A percentile compares a stretch with the other conserved stretches of the same genome.
Conservation (phyloP, 257 asterid species). For the Solanum chiquidenum region DNA sequence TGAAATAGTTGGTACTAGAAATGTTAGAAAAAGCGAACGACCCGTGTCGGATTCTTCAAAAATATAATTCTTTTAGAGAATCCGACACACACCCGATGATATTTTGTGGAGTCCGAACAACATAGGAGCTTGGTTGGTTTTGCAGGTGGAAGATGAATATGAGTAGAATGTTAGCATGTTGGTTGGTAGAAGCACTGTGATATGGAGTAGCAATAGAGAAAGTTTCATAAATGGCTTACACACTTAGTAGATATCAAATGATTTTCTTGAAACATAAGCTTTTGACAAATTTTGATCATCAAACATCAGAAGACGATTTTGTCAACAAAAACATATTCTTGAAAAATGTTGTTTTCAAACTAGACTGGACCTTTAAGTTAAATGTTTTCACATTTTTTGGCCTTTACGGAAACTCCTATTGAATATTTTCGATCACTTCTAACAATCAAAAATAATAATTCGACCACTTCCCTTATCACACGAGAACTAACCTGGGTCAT, state of each 20-base stretch:
- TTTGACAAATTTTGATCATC: neutral
- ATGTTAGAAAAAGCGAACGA: no score
- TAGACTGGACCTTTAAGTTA: neutral
- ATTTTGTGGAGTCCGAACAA: neutral
- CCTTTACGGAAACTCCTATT: neutral
- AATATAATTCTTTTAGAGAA: neutral
- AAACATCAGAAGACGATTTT: neutral
- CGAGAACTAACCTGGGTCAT: neutral
- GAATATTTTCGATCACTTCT: neutral
- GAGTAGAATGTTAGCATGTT: neutral
- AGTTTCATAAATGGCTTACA: neutral
- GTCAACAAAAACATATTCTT: neutral
- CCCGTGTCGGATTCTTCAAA: neutral
- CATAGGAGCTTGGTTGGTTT: neutral
- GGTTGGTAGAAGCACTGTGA: neutral
- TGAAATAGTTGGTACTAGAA: no score
- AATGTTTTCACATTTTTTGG: neutral
- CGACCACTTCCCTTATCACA: neutral
- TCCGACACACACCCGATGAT: neutral
- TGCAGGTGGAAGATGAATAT: neutral
- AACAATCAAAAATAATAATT: neutral
- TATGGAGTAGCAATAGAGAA: neutral
- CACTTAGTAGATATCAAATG: neutral
- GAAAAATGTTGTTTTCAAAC: neutral
- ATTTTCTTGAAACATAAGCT: neutral